These are phyloP conservation scores for Fusarium brachygibbosum DNA, from an alignment of 2,329 filamentous ascomycete genomes.

Conservation along the genomic window DNA sequence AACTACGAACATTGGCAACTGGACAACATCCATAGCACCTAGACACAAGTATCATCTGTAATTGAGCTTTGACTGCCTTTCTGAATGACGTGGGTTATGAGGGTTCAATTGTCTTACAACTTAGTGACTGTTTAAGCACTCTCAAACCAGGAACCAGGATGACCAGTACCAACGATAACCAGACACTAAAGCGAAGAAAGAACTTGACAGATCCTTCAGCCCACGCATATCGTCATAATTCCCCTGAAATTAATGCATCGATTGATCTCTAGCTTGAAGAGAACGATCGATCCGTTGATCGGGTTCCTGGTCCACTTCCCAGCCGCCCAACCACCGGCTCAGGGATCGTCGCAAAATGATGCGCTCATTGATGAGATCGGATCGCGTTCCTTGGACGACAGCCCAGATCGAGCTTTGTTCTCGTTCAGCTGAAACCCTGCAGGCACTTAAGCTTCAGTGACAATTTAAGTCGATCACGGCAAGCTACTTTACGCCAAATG, in stretches of 20 bases:
- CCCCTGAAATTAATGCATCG: not conserved
- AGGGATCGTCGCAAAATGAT: constrained; percentile 31
- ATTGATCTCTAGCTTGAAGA: not conserved
- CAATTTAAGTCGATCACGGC: constrained; percentile 14
- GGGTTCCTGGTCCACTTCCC: constrained; percentile 27
- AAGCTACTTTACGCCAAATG: constrained; percentile 16
- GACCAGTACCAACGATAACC: not conserved
- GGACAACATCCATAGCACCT: not conserved
- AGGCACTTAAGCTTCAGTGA: constrained; percentile 28
- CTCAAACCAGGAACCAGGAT: not conserved
- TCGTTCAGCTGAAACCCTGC: constrained; percentile 27
- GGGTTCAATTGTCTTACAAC: not conserved
- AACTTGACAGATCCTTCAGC: not conserved
- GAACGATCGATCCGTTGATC: not conserved
- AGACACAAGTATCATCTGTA: not conserved
- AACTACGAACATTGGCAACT: not conserved
- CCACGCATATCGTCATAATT: not conserved
- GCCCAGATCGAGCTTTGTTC: constrained; percentile 8
- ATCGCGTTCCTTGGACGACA: constrained; percentile 38
- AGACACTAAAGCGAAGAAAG: not conserved
- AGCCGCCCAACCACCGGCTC: constrained; percentile 6
- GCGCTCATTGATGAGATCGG: constrained; percentile 32
- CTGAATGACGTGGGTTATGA: not conserved
- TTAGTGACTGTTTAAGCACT: not conserved
- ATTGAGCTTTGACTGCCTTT: no score